A percentile compares a stretch with the other conserved stretches of the same genome.
These are phyloP conservation scores for Stenocarpella maydis DNA, from an alignment of 2,329 filamentous ascomycete genomes.

Conservation along the genomic window DNA sequence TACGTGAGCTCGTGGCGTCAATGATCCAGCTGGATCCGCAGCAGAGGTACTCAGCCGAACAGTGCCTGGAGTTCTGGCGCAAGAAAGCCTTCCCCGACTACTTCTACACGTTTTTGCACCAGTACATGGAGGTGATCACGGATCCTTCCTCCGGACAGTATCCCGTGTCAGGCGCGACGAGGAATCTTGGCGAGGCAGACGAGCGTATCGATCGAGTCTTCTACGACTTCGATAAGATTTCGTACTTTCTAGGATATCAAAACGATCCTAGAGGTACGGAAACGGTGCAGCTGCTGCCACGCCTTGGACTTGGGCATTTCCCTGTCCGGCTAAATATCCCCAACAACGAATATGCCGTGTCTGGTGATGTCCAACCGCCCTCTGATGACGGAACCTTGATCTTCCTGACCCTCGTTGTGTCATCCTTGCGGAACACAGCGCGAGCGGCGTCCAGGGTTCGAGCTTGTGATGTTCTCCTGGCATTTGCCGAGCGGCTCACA, in stretches of 20 bases:
- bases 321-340: conserved; percentile 88
- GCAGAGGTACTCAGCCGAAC: conserved; percentile 89
- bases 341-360: conserved; percentile 78
- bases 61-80: conserved; percentile 93
- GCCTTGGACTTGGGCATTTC: conserved; percentile 70
- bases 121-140: conserved; percentile 96
- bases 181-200: conserved; percentile 86
- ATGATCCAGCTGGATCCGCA: conserved; percentile 97
- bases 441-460: conserved; percentile 86
- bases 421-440: conserved; percentile 88
- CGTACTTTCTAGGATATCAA: conserved; percentile 86
- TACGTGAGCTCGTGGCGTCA: conserved; percentile 88
- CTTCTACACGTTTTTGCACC: conserved; percentile 96
- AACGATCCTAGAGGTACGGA: conserved; percentile 51
- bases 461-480: conserved; percentile 89
- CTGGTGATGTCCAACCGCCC: conserved; percentile 65
- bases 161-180: conserved; percentile 70
- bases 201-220: conserved; percentile 94
- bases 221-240: conserved; percentile 96
- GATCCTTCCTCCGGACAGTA: conserved; percentile 84
- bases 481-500: conserved; percentile 88
- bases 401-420: conserved; percentile 87
- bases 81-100: conserved; percentile 93
- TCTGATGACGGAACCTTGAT: conserved; percentile 91
- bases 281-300: conserved; percentile 49